A percentile compares a stretch with the other conserved stretches of the same genome.
These are phyloP conservation scores for Globisporangium uncinulatum DNA, from an alignment of 352 stramenopile species.

Conservation along the genomic window DNA sequence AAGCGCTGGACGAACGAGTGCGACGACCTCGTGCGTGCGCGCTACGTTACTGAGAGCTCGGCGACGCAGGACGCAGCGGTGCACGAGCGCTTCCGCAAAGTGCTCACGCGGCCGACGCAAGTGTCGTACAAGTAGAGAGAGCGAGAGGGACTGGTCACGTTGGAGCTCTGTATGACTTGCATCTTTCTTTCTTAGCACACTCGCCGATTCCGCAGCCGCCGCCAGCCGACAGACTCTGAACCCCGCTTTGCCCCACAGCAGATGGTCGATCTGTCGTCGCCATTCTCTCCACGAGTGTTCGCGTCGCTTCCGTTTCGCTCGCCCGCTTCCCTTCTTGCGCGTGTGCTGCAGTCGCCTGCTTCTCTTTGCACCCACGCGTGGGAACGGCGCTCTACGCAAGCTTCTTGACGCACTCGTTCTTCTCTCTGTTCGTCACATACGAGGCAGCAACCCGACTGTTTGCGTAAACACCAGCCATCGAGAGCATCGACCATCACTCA, in stretches of 20 bases:
- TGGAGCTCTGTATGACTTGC: conserved; percentile 5
- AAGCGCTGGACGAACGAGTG: conserved; percentile 61
- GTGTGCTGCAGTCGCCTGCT: background rate
- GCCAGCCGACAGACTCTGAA: no score
- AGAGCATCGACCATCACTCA: background rate
- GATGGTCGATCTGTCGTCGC: background rate
- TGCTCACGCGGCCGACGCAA: conserved; percentile 44
- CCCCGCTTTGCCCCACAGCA: no score
- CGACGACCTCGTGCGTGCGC: conserved; percentile 36
- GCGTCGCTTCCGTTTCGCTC: background rate
- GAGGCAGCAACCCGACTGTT: background rate
- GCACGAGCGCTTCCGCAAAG: conserved; percentile 51
- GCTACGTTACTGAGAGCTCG: conserved; percentile 58
- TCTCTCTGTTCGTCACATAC: conserved; percentile 26
- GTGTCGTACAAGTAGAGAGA: conserved; percentile 43
- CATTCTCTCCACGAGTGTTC: background rate
- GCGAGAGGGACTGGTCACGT: background rate
- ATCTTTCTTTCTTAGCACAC: background rate
- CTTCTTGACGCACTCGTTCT: conserved; percentile 37
- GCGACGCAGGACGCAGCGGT: conserved; percentile 38
- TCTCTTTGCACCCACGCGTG: background rate
- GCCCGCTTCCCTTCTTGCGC: no score
- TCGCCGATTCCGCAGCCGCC: no score
- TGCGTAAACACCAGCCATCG: background rate
- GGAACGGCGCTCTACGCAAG: conserved; percentile 21